Conservation (phyloP, 371 early-diverging fungal genomes). For the Syncephalis plumigaleata region DNA sequence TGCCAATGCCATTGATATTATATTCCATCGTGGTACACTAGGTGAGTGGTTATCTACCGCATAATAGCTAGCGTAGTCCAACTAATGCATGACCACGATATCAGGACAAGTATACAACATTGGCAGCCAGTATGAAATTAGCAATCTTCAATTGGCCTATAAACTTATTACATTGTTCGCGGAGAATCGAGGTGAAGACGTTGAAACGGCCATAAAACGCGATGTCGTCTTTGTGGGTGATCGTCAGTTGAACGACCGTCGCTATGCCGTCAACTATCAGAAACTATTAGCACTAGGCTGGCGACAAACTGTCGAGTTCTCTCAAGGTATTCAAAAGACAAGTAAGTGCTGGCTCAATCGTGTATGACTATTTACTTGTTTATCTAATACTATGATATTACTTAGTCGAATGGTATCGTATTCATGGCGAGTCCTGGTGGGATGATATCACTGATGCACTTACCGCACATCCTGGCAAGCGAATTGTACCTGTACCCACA, state of each 20-base stretch:
- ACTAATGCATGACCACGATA: not conserved
- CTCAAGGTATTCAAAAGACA: slow-evolving; percentile 47
- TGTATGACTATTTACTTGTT: not conserved
- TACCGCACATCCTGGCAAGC: slow-evolving; percentile 30
- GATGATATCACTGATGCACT: slow-evolving; percentile 30
- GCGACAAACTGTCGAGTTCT: slow-evolving; percentile 41
- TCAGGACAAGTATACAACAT: slow-evolving; percentile 61
- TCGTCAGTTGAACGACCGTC: slow-evolving; percentile 61
- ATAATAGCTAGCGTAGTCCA: not conserved
- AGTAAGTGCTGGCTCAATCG: slow-evolving; percentile 24
- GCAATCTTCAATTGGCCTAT: slow-evolving; percentile 50
- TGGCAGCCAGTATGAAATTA: slow-evolving; percentile 54
- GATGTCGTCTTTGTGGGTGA: slow-evolving; percentile 57
- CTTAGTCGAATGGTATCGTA: slow-evolving; percentile 40
- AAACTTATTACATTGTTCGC: slow-evolving; percentile 33
- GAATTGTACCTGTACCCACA: no score
- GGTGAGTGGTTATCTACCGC: slow-evolving; percentile 15
- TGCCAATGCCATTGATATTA: slow-evolving; percentile 49
- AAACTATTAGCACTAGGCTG: slow-evolving; percentile 56
- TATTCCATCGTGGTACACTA: slow-evolving; percentile 39
- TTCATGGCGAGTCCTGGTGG: slow-evolving; percentile 38
- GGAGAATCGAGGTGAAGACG: slow-evolving; percentile 10
- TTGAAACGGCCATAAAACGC: not conserved
- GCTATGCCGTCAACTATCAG: slow-evolving; percentile 60
- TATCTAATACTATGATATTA: slow-evolving; percentile 3